Conservation (phyloP, 805 yeast genomes). For the Ogataea minuta region DNA sequence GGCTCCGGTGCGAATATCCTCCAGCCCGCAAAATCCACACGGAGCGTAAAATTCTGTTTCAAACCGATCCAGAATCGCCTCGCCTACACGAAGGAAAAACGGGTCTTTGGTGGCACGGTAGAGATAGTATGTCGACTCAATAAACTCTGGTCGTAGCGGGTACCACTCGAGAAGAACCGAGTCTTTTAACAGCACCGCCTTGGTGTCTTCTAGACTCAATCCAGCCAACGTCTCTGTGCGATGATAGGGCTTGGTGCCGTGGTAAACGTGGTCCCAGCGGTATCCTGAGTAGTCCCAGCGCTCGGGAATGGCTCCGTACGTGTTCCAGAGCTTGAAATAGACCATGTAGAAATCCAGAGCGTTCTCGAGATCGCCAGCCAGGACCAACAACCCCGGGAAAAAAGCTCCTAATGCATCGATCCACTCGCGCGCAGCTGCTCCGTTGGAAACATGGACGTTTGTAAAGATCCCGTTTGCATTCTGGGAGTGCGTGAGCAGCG, state of each 20-base stretch:
- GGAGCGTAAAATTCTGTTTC: conserved; percentile 48
- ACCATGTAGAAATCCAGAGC: conserved; percentile 62
- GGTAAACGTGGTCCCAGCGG: conserved; percentile 21
- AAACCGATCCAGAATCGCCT: conserved; percentile 55
- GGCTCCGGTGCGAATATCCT: conserved; percentile 60
- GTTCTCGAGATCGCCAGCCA: conserved; percentile 69
- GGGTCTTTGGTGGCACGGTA: conserved; percentile 87
- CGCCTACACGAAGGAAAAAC: conserved; percentile 73
- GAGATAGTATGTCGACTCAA: conserved; percentile 82
- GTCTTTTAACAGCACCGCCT: conserved; percentile 28
- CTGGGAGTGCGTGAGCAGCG: conserved; percentile 54
- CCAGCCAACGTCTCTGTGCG: conserved; percentile 23
- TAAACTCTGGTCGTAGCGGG: conserved; percentile 87
- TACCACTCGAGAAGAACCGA: conserved; percentile 78
- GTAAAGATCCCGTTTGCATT: conserved; percentile 34
- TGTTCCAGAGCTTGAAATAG: conserved; percentile 74
- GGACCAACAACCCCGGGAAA: conserved; percentile 80
- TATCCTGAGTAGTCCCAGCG: conserved; percentile 59
- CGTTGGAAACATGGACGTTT: conserved; percentile 56
- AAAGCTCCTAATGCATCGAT: conserved; percentile 85
- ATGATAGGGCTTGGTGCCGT: conserved; percentile 14
- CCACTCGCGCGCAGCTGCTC: conserved; percentile 58
- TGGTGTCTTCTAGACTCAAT: conserved; percentile 22
- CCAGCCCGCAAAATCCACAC: conserved; percentile 83
- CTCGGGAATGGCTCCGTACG: conserved; percentile 82